Evolutionary conservation across 768 basidiomycete genomes (phyloP).

Genomic region (Suillus discolor): DNA sequence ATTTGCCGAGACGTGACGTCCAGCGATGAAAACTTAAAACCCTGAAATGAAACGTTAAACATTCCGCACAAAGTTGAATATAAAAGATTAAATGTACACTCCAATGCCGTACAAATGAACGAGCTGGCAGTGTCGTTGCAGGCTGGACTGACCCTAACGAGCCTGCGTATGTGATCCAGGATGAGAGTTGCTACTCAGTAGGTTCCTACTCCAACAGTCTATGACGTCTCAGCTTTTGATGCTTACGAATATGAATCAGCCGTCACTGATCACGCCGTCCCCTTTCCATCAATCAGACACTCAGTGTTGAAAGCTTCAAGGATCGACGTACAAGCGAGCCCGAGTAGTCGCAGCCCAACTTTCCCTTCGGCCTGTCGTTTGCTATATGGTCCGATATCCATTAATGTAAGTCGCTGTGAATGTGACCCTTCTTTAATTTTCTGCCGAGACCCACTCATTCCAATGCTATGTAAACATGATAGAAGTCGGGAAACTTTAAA

Average conservation of each 20-base stretch:
- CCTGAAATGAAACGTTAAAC: not conserved
- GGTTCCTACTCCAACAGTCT: not conserved
- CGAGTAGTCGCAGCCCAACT: conserved; percentile 25
- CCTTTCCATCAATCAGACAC: not conserved
- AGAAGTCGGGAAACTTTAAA: not conserved
- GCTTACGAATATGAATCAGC: not conserved
- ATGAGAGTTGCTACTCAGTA: not conserved
- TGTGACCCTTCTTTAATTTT: conserved; percentile 77
- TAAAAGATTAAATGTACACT: not conserved
- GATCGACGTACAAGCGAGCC: not conserved
- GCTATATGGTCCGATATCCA: conserved; percentile 81
- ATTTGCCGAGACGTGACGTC: not conserved
- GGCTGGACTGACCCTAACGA: not conserved
- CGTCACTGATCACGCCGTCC: not conserved
- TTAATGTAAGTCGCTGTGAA: conserved; percentile 94
- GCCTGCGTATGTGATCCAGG: not conserved
- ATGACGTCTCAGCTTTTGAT: not conserved
- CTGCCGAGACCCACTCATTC: conserved; percentile 85
- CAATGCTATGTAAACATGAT: conserved; percentile 51
- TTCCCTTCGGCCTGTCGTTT: conserved; percentile 70
- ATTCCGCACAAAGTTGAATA: not conserved
- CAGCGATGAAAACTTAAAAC: not conserved
- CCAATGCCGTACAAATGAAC: not conserved
- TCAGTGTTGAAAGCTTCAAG: not conserved
- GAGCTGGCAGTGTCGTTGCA: not conserved